Evolutionary conservation across 441 rosid species (phyloP).

Genomic region (Pelargonium myrrhifolium): DNA sequence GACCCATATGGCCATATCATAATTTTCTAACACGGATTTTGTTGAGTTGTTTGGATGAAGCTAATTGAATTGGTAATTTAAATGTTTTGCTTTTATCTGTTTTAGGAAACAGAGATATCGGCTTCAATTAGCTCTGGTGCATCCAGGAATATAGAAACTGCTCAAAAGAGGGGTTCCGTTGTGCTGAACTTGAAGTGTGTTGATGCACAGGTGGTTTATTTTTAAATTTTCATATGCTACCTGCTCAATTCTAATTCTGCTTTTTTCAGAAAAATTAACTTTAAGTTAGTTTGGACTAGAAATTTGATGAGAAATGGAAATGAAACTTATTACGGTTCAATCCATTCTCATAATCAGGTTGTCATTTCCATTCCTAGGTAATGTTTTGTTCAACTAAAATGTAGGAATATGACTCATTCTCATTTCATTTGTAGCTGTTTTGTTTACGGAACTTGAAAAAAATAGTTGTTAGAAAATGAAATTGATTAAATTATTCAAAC

Average conservation of each 20-base stretch:
- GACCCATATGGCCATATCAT: not conserved
- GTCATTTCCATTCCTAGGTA: too few relatives aligned
- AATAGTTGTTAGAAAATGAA: too few relatives aligned
- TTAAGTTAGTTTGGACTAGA: not conserved
- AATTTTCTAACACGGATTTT: not conserved
- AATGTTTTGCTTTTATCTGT: not conserved
- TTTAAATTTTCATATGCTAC: not conserved
- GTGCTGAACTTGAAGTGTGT: constrained; percentile 83
- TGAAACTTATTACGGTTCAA: too few relatives aligned
- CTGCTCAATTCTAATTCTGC: not conserved
- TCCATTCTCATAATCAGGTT: too few relatives aligned
- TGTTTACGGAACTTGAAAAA: too few relatives aligned
- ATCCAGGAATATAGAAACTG: constrained; percentile 54
- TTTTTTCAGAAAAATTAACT: not conserved
- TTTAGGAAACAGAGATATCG: constrained; percentile 84
- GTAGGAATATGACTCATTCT: too few relatives aligned
- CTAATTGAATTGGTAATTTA: not conserved
- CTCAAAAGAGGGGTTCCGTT: constrained; percentile 80
- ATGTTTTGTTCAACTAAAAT: too few relatives aligned
- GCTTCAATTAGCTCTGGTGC: constrained; percentile 73
- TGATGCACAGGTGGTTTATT: constrained; percentile 60
- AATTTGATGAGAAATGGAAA: too few relatives aligned
- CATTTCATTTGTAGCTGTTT: too few relatives aligned
- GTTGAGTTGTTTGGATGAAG: not conserved
- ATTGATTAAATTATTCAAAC: too few relatives aligned